Evolutionary conservation across 2,329 filamentous ascomycete species (phyloP), one percentile per base, ranked within the genome.

Genomic region (Alternaria sp.): DNA sequence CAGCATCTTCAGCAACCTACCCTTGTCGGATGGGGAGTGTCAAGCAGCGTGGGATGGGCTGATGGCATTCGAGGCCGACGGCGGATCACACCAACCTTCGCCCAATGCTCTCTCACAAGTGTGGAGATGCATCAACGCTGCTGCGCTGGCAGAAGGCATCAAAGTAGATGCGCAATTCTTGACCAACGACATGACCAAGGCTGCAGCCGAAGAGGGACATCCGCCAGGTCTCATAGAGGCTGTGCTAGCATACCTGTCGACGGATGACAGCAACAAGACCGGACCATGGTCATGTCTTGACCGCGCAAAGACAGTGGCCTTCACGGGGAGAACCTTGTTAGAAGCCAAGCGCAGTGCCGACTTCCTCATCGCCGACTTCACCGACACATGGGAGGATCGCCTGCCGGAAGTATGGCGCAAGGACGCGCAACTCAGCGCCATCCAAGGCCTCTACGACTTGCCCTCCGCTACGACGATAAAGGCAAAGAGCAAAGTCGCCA

Each of bases 1-100:
- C 5, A 59, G 69, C 37, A 56, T 86, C 2, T 83, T 85, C 61
- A 72, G 71, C 9, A 76, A 86, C 67, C 77, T 86, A 4, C 85
- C 85, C 2, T 71, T 86, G 21, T 86, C 84, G 17, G 66, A 79
- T 14, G 78, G 68, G 5, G 81, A 87, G 66, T 86, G 84, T 62
- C 77, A 82, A 57, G 59, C 61, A 8, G 83, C 73, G 2, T 87
- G 84, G 84, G 70, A 66, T 36, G 78, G 82, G 39, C 63, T 86
- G 11, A 80, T 83, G 65, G 85, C 82, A 29, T 87, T 87, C 72
- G 81, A 86, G 57, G 69, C 77, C 58, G 67, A 69, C 2, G 73
- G 60, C 39, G 50, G 65, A 55, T 80, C 78, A 36, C 82, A 80
- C 69, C 74, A 79, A 13, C 85, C 85, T 2, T 83, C 82, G 48